phyloP scores from a whole-genome alignment of 805 yeast genomes.

The Cyberlindnera euphorbiae region DNA sequence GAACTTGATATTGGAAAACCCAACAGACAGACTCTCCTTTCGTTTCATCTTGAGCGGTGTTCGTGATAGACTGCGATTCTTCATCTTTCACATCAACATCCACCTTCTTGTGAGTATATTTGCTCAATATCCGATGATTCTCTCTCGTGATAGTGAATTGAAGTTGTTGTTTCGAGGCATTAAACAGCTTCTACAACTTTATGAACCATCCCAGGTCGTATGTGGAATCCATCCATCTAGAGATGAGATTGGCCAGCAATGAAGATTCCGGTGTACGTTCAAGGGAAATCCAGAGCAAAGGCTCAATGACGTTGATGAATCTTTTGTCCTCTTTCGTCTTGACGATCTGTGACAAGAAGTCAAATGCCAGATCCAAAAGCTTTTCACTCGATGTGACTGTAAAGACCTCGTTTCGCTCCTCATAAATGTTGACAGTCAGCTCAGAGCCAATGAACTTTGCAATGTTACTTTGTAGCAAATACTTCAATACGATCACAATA shows the following conservation, averaged over 20 bases:
- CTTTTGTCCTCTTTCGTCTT: conserved; percentile 46
- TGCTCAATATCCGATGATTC: conserved; percentile 38
- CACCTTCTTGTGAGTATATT: conserved; percentile 27
- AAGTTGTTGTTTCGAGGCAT: conserved; percentile 38
- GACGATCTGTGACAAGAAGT: conserved; percentile 54
- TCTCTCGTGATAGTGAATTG: conserved; percentile 37
- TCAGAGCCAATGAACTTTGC: conserved; percentile 24
- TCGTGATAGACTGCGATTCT: conserved; percentile 42
- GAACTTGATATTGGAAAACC: conserved; percentile 45
- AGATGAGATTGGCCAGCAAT: conserved; percentile 42
- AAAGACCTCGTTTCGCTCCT: conserved; percentile 37
- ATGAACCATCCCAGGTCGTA: conserved; percentile 52
- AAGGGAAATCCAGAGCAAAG: conserved; percentile 55
- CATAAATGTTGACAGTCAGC: conserved; percentile 32
- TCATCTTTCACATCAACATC: conserved; percentile 39
- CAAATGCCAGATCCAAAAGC: conserved; percentile 42
- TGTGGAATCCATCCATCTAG: conserved; percentile 57
- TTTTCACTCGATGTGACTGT: conserved; percentile 40
- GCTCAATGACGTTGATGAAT: conserved; percentile 42
- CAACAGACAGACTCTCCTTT: conserved; percentile 51
- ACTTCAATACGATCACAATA: conserved; percentile 30
- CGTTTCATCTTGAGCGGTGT: conserved; percentile 16
- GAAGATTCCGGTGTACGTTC: conserved; percentile 41
- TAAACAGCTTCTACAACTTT: conserved; percentile 47
- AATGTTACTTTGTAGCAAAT: conserved; percentile 30